Evolutionary conservation across 805 yeast genomes (phyloP).

Genomic region (Wickerhamomyces bisporus): DNA sequence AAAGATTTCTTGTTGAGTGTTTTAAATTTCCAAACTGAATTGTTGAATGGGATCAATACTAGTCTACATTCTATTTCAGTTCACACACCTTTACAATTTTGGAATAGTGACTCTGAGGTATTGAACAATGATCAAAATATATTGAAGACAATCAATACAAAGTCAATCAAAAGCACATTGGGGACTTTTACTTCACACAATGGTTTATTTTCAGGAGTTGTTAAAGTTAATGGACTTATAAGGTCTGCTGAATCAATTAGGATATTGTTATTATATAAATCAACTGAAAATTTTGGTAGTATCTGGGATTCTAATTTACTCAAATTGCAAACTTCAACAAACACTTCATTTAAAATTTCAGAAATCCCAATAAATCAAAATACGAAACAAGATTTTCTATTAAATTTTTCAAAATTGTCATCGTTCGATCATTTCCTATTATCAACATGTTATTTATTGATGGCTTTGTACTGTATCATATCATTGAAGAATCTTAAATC

Average conservation of each 20-base stretch:
- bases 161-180: constrained; percentile 14
- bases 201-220: constrained; percentile 33
- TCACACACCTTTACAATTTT: constrained; percentile 38
- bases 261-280: constrained; percentile 28
- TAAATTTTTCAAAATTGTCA: constrained; percentile 16
- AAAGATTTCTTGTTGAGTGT: constrained; percentile 32
- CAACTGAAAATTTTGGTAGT: constrained; percentile 14
- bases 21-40: constrained; percentile 28
- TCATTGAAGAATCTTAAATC: constrained; percentile 36
- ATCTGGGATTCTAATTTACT: constrained; percentile 29
- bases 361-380: neutral
- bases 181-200: constrained; percentile 21
- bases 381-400: constrained; percentile 2
- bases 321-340: constrained; percentile 6
- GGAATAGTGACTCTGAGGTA: constrained; percentile 31
- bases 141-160: constrained; percentile 35
- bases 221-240: constrained; percentile 39
- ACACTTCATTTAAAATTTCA: neutral
- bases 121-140: constrained; percentile 30
- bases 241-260: constrained; percentile 36
- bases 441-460: constrained; percentile 22
- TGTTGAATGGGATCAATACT: constrained; percentile 21
- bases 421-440: constrained; percentile 22
- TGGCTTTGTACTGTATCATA: constrained; percentile 29
- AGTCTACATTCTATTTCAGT: constrained; percentile 12